These are phyloP conservation scores for Pythium chondricola DNA, from an alignment of 352 stramenopile genomes.

Conservation along the genomic window DNA sequence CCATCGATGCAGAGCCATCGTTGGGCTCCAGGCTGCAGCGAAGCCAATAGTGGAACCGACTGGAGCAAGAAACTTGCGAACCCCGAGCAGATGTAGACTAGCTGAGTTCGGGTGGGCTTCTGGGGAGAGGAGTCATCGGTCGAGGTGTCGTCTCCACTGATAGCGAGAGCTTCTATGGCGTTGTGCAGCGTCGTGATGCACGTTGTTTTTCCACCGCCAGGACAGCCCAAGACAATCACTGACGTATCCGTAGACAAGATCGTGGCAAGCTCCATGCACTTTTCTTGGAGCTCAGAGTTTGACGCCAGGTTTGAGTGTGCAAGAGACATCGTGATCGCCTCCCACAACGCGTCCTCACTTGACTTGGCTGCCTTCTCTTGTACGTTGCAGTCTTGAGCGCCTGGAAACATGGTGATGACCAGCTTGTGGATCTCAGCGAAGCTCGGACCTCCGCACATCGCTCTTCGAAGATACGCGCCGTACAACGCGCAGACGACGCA, in stretches of 20 bases:
- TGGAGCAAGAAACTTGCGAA: no score
- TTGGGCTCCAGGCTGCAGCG: no score
- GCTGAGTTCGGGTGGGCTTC: no score
- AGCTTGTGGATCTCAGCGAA: no score
- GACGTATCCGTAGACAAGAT: constrained; percentile 21
- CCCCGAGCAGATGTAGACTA: no score
- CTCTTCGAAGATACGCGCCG: not conserved
- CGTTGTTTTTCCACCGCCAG: constrained; percentile 38
- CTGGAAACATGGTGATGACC: constrained; percentile 20
- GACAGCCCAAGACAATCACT: constrained; percentile 32
- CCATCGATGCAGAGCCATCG: no score
- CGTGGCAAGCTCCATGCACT: constrained; percentile 34
- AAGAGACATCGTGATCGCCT: constrained; percentile 40
- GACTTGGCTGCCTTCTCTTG: constrained; percentile 8
- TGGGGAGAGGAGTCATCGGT: no score
- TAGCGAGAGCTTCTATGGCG: constrained; percentile 41
- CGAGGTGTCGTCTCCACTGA: no score
- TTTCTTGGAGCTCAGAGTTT: constrained; percentile 14
- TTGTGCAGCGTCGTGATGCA: constrained; percentile 44
- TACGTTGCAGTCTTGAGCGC: constrained; percentile 19
- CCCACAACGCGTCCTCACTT: constrained; percentile 30
- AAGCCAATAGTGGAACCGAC: no score
- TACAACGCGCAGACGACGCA: constrained; percentile 11
- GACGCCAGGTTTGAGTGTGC: constrained; percentile 19
- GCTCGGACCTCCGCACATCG: no score